Evolutionary conservation across 305 asterid species (phyloP), one percentile per base, ranked within the genome.

Genomic region (Solanum aculeatissimum): DNA sequence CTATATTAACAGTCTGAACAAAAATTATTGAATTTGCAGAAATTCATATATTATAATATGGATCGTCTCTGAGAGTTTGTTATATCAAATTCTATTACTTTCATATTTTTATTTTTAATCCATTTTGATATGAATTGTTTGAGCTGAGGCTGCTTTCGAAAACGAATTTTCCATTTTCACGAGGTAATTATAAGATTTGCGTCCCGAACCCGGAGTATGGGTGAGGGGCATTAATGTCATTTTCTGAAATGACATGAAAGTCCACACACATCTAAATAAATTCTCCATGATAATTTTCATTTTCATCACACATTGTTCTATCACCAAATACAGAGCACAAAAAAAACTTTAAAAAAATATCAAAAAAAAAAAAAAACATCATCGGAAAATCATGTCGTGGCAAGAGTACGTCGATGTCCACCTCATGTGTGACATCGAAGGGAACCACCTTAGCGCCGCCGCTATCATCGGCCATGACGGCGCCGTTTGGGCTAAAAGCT

Each of bases 401-500:
- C 92, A 90, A 85, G 21, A 82, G 1, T 90, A 87, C 57, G 88
- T 90, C 7, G 91, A 90, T 29, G 88, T 86, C 0, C 89, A 86
- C 83, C 88, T 90, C 51, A 9, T 90, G 87, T 86, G 89, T 84
- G 92, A 89, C 1, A 83, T 89, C 45, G 91, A 84, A 38, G 88
- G 87, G 10, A 88, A 87, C 81, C 85, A 45, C 77, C 90, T 89
- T 66, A 9, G 83, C 65, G 78, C 92, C 84, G 87, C 93, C 13
- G 92, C 93, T 47, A 90, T 90, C 83, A 23, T 89, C 84, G 92
- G 93, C 71, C 91, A 82, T 2, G 92, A 89, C 69, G 92, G 91
- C 81, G 13, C 82, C 57, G 85, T 90, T 21, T 90, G 93, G 93
- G 93, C 93, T 66, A 90, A 86, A 85, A 89, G 89, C 65, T 6